A percentile compares a stretch with the other conserved stretches of the same genome.
These are phyloP conservation scores for Claviceps humidiphila DNA, from an alignment of 2,329 filamentous ascomycete genomes.

Conservation along the genomic window DNA sequence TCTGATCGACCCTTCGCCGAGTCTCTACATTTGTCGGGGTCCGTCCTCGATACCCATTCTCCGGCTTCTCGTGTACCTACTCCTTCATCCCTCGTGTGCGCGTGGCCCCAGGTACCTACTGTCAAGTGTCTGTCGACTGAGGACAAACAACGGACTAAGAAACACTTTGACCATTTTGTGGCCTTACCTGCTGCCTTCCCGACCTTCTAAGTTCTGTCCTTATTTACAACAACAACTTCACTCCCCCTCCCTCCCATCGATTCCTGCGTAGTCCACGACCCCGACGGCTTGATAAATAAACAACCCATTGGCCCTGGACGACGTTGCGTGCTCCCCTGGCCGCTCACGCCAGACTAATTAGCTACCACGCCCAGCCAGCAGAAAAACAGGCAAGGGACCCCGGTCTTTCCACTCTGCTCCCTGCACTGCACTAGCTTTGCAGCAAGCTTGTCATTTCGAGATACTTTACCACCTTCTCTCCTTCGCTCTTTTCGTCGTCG, in stretches of 20 bases:
- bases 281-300: background rate
- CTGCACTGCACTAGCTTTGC: constrained; percentile 1
- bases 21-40: background rate
- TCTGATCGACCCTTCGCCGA: background rate
- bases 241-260: background rate
- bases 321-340: constrained; percentile 1
- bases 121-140: background rate
- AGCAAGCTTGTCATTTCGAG: constrained; percentile 2
- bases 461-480: constrained; percentile 1
- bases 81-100: background rate
- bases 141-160: background rate
- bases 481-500: background rate
- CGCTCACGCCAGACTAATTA: constrained; percentile 1
- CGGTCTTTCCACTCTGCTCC: constrained; percentile 1
- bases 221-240: background rate
- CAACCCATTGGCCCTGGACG: background rate
- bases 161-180: background rate
- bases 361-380: constrained; percentile 1
- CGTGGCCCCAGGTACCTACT: background rate
- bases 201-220: background rate
- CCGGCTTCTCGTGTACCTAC: background rate
- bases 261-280: background rate
- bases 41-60: background rate
- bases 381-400: constrained; percentile 5
- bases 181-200: background rate